A percentile compares a stretch with the other conserved stretches of the same genome.
Conservation (phyloP, 495 filamentous ascomycete genomes). For the Penicillium cinerascens region DNA sequence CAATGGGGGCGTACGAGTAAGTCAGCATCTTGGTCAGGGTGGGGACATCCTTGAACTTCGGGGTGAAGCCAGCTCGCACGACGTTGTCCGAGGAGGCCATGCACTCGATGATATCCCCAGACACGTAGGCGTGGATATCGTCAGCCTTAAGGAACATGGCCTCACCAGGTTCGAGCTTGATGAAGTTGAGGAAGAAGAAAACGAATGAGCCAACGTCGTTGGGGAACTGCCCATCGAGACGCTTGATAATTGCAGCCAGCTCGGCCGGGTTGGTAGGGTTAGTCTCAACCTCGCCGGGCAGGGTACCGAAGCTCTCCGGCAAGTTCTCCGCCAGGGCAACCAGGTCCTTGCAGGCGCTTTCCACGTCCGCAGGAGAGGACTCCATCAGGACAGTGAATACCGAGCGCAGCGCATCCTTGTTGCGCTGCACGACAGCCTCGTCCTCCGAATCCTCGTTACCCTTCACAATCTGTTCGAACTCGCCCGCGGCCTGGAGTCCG, state of each 20-base stretch:
- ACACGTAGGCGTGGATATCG: constrained; percentile 95
- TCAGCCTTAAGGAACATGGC: constrained; percentile 95
- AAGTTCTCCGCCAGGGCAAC: constrained; percentile 62
- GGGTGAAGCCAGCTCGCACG: constrained; percentile 93
- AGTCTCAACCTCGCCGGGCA: constrained; percentile 31
- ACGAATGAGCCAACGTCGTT: constrained; percentile 75
- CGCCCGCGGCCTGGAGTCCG: constrained; percentile 60
- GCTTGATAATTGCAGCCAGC: constrained; percentile 69
- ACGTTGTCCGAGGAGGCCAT: constrained; percentile 99
- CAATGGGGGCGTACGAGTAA: constrained; percentile 89
- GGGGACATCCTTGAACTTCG: constrained; percentile 94
- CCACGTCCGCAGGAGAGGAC: constrained; percentile 60
- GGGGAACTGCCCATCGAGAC: constrained; percentile 75
- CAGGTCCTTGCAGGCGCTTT: constrained; percentile 60
- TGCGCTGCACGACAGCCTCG: constrained; percentile 52
- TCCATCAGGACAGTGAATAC: constrained; percentile 80
- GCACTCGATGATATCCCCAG: constrained; percentile 96
- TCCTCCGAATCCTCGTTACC: constrained; percentile 61
- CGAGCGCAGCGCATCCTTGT: constrained; percentile 76
- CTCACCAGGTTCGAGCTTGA: constrained; percentile 78
- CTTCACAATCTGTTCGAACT: constrained; percentile 66
- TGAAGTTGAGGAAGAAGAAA: constrained; percentile 78
- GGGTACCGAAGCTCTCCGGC: constrained; percentile 39
- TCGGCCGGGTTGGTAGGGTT: constrained; percentile 45
- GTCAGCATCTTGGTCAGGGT: constrained; percentile 92